A percentile compares a stretch with the other conserved stretches of the same genome.
These are phyloP conservation scores for Sordaria brevicollis DNA, from an alignment of 495 filamentous ascomycete genomes.

Conservation along the genomic window DNA sequence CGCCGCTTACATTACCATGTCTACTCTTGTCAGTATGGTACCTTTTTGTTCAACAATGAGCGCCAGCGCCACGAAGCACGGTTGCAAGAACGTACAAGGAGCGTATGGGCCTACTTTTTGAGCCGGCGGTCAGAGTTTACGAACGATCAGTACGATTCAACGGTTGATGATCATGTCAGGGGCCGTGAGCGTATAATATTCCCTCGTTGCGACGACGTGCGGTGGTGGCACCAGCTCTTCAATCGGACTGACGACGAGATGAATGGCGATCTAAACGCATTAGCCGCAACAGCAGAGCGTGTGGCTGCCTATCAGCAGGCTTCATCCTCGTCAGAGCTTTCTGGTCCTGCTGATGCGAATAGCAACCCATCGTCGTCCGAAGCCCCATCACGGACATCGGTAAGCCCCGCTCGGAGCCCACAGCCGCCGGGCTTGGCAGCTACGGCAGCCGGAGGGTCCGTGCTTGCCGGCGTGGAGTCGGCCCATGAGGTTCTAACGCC, in stretches of 20 bases:
- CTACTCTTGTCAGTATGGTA: constrained; percentile 94
- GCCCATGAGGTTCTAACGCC: constrained; percentile 31
- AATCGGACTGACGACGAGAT: constrained; percentile 81
- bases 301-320: constrained; percentile 14
- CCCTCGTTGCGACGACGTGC: constrained; percentile 52
- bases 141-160: constrained; percentile 67
- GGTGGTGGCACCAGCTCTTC: constrained; percentile 92
- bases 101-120: constrained; percentile 95
- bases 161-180: constrained; percentile 63
- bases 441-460: constrained; percentile 24
- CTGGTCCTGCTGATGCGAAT: constrained; percentile 5
- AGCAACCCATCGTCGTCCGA: constrained; percentile 15
- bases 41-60: constrained; percentile 92
- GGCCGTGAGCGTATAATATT: constrained; percentile 79
- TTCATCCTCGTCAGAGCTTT: constrained; percentile 9
- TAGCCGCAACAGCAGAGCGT: constrained; percentile 23
- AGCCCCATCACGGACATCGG: constrained; percentile 4
- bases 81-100: constrained; percentile 64
- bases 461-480: constrained; percentile 29
- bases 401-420: constrained; percentile 17
- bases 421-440: constrained; percentile 23
- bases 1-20: constrained; percentile 86
- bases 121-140: constrained; percentile 65
- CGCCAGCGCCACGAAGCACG: constrained; percentile 71
- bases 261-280: constrained; percentile 57